Evolutionary conservation across 441 rosid species (phyloP), one percentile per base, ranked within the genome.

Genomic region (Croton laevigatus): DNA sequence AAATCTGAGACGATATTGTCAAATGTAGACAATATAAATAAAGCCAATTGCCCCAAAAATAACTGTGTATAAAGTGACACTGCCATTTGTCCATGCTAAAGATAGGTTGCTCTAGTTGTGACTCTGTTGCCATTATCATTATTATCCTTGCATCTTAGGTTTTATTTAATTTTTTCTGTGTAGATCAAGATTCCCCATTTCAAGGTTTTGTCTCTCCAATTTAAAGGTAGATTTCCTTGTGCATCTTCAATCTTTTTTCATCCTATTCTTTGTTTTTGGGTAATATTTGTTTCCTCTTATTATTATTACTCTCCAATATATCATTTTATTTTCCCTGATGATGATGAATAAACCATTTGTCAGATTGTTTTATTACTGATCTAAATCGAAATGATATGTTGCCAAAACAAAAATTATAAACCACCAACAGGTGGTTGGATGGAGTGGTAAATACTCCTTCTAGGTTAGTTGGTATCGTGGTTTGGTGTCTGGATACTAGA

Each of bases 11-110:
- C 20, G 22, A 54, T 4, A 2, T 44, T 12, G 8, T 20, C 32
- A 45, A 22, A 22, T 44, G 2, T 20, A 42, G 66, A 22, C 66
- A 27, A 32, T 44, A 36, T 13, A 48, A 48, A 48, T 3, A 48
- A 16, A 3, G 52, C 52, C 44, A 4, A 44, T 20, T 44, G 66
- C 54, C 55, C 3, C 66, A 13, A n/a, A 64, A 23, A 7, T 3
- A 65, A 65, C 16, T 34, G 19, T 16, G 27, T 10, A 62, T 11
- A 48, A 17, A 65, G 13, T 49, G 59, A 65, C 27, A 51, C 9
- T 65, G 59, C 45, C 69, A 51, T 65, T 65, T 51, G 59, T 65
- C 58, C 59, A 32, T 49, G n/a, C 58, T 45, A 65, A 65, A 65
- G 45, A 65, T 49, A 65, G 59, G 45, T 44, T 4, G 5, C 12